Base-by-base conservation (phyloP, 768 basidiomycete genomes). In the Boletus pseudo-olivaceus region DNA sequence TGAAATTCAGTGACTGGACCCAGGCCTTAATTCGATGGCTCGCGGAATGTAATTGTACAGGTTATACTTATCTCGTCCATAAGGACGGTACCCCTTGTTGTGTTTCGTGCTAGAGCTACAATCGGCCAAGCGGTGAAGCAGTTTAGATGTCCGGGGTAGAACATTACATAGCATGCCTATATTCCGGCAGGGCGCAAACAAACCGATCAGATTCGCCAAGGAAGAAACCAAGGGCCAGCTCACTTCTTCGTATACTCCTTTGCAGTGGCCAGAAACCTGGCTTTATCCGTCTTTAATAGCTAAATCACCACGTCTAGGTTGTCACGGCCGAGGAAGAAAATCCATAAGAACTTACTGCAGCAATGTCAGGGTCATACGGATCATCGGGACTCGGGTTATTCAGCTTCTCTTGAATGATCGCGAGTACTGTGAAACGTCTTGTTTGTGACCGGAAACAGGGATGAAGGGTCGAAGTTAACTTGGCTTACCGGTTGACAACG, bases 321-420 rank as follows among this genome's bases (percentile, higher is more conserved):
- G 44, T 49, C 48, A 47, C 51, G 4, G 23, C 17, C 26, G 23
- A 39, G n/a, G 33, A 45, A 4, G 40, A 54, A 54, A 42, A 43
- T 34, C 41, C 4, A 23, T 42, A 43, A 51, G n/a, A 29, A 73
- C 85, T 51, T 66, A 93, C 88, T 32, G 85, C 85, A 35, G 91
- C 91, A 60, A 92, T 88, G 1, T 92, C 90, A 29, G 91, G 87
- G 63, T 92, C 88, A 63, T 90, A 93, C 1, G 91, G 91, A 66
- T 93, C 91, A 63, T 93, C 91, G 17, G 89, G 78, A 66, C 87
- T 89, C 17, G 91, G 91, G 67, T 93, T 90, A 68, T 92, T 92
- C 47, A 93, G 65, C 72, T 93, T 93, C 66, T 92, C 89, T 68
- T 88, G 85, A 54, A 93, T 82, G 45, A 84, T 82, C 26, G 76